Evolutionary conservation across 2,329 filamentous ascomycete genomes (phyloP), one percentile per base, ranked within the genome.

Genomic region (Colletotrichum sublineola): DNA sequence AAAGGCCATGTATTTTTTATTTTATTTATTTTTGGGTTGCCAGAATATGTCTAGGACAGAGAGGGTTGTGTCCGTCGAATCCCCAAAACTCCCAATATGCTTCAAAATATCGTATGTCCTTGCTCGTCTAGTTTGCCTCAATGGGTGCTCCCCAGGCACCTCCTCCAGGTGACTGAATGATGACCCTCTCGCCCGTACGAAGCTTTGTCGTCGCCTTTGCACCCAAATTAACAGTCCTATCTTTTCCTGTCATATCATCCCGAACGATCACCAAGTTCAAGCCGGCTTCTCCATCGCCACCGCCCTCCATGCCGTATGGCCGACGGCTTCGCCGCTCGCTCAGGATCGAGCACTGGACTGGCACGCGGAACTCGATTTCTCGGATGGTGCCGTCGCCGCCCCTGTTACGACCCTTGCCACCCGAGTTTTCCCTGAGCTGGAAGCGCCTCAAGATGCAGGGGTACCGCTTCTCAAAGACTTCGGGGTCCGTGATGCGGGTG

Each of bases 351-450:
- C 93, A 93, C 80, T 95, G 92, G 6, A 96, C 88, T 0, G 93
- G 92, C 53, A 93, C 90, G 2, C 93, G 86, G 80, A 95, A 95
- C 81, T 96, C 94, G 71, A 96, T 94, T 73, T 96, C 94, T 0
- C 94, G 83, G 0, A 95, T 84, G 0, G 94, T 91, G 15, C 94
- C 94, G 76, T 95, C 90, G 1, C 94, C 94, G n/a, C 94, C 93
- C 0, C 82, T 82, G 76, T 93, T 90, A 78, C 88, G 86, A 0
- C 94, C 94, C 2, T 78, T 77, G 0, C 94, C 93, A 0, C 90
- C 91, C 44, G 88, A 91, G 0, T 88, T 90, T 1, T 82, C 75
- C 1, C 93, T 83, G 12, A 96, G 82, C 15, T 87, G 86, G 79
- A 95, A 96, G 75, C 93, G 88, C 7, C 91, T 86, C 44, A 96